Conservation (phyloP, 139 green algal species). For the Chlamydomonas sp. region DNA sequence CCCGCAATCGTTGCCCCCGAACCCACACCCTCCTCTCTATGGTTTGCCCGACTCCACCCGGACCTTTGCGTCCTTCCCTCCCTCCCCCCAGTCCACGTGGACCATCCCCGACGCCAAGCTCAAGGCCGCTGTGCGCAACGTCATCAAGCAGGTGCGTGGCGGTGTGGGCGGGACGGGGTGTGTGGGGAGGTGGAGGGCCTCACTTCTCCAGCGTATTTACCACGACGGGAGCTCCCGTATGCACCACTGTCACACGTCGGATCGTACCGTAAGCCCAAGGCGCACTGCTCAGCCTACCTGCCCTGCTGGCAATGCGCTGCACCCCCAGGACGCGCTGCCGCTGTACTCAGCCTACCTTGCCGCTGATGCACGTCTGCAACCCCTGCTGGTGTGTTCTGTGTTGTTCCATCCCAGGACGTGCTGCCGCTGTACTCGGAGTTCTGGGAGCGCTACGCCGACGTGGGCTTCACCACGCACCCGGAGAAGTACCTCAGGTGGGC, state of each 20-base stretch:
- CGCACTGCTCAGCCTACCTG: no score
- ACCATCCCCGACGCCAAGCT: constrained; percentile 60
- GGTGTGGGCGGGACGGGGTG: no score
- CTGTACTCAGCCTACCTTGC: neutral
- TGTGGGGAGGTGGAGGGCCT: neutral
- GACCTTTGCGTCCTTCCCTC: neutral
- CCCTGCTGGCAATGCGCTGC: no score
- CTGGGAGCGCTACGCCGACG: constrained; percentile 45
- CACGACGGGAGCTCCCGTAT: neutral
- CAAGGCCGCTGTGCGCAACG: constrained; percentile 39
- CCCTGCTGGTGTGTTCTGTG: neutral
- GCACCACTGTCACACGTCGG: no score
- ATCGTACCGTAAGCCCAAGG: no score
- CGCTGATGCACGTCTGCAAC: neutral
- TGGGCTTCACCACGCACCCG: constrained; percentile 45
- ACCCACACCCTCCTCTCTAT: no score
- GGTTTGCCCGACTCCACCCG: neutral
- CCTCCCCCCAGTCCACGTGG: constrained; percentile 32
- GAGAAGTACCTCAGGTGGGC: constrained; percentile 53
- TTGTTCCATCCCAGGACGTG: neutral
- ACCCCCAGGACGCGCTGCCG: no score
- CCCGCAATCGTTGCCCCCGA: neutral
- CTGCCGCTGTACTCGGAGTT: constrained; percentile 30
- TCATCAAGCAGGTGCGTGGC: constrained; percentile 44
- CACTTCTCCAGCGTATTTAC: neutral